Evolutionary conservation across 202 grass and related monocot species (phyloP).

Genomic region (Carex sylvatica): DNA sequence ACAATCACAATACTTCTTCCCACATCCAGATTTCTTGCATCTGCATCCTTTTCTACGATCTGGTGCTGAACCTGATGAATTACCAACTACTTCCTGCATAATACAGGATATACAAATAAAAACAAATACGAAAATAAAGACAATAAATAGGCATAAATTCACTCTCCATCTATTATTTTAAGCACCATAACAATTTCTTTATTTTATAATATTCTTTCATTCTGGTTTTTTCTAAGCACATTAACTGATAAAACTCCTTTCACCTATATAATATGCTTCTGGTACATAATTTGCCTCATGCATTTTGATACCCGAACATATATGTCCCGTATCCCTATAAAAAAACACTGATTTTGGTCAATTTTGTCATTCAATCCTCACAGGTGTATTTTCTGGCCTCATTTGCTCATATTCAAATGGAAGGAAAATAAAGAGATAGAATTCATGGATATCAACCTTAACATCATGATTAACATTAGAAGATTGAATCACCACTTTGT

Average conservation of each 20-base stretch:
- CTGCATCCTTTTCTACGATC: conserved; percentile 58
- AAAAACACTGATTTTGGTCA: background rate
- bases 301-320: background rate
- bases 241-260: background rate
- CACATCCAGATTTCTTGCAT: conserved; percentile 90
- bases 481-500: conserved; percentile 53
- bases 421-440: conserved; percentile 28
- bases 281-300: background rate
- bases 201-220: conserved; percentile 1
- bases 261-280: background rate
- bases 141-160: background rate
- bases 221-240: conserved; percentile 3
- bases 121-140: conserved; percentile 23
- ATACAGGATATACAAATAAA: conserved; percentile 12
- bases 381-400: background rate
- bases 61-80: conserved; percentile 59
- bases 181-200: background rate
- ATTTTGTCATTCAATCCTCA: conserved; percentile 5
- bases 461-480: conserved; percentile 60
- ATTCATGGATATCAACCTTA: conserved; percentile 48
- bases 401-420: background rate
- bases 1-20: conserved; percentile 91
- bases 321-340: background rate
- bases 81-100: conserved; percentile 53
- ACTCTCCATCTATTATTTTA: conserved; percentile 11